Evolutionary conservation across 1,139 yeast species (phyloP).

Genomic region (Candida sp.): DNA sequence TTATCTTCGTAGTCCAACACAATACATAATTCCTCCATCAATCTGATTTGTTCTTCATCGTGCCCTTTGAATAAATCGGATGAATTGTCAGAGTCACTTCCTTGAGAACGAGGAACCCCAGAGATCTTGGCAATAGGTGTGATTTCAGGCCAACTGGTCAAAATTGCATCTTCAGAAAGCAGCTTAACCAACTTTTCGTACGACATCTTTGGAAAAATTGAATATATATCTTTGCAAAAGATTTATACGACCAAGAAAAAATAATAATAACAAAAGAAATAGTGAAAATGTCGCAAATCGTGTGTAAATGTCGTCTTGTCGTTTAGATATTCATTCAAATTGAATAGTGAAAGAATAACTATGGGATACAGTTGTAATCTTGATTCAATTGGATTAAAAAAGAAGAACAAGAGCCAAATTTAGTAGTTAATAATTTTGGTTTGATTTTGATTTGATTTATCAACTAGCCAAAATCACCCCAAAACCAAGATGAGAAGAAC

Average conservation of each 20-base stretch:
- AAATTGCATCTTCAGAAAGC: conserved; percentile 46
- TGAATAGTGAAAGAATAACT: background rate
- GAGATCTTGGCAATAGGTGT: conserved; percentile 49
- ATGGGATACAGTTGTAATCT: no score
- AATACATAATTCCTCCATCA: conserved; percentile 97
- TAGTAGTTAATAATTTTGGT: no score
- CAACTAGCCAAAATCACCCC: no score
- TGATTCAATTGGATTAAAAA: no score
- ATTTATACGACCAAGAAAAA: background rate
- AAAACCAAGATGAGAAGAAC: no score
- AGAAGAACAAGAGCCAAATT: no score
- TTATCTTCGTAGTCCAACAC: conserved; percentile 84
- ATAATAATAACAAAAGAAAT: background rate
- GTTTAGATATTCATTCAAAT: background rate
- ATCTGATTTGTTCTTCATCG: conserved; percentile 87
- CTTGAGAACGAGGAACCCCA: conserved; percentile 41
- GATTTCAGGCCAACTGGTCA: conserved; percentile 61
- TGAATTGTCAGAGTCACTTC: conserved; percentile 18
- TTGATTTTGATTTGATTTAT: no score
- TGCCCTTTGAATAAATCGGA: conserved; percentile 66
- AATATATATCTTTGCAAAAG: no score
- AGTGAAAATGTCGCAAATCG: no score
- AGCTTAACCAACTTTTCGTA: conserved; percentile 55
- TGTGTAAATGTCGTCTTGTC: background rate
- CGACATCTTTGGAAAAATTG: background rate